A percentile compares a stretch with the other conserved stretches of the same genome.
phyloP scores from a whole-genome alignment of 75 land plant genomes.

The Larix kaempferi region DNA sequence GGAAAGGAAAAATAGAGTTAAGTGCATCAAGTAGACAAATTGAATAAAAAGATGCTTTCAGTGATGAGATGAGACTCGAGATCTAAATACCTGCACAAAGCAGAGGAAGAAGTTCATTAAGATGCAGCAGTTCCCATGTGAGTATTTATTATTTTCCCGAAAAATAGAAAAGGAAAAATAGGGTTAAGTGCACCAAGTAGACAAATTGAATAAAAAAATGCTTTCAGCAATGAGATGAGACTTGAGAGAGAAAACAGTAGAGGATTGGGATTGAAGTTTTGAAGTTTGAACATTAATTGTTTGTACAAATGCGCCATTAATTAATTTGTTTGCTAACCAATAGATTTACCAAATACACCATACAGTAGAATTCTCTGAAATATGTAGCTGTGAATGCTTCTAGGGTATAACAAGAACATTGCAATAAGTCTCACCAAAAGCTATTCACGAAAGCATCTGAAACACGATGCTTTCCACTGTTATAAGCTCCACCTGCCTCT shows the following conservation, averaged over 20 bases:
- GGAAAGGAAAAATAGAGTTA: neutral
- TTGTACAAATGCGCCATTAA: neutral
- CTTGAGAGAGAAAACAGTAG: neutral
- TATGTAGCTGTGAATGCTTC: neutral
- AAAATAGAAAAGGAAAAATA: neutral
- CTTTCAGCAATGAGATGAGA: neutral
- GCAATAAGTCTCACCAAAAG: slow-evolving; percentile 58
- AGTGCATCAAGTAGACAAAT: neutral
- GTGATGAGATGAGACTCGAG: neutral
- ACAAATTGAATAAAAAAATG: neutral
- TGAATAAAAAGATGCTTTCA: neutral
- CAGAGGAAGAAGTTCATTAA: neutral
- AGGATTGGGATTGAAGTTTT: neutral
- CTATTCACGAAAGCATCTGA: slow-evolving; percentile 74
- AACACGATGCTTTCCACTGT: slow-evolving; percentile 74
- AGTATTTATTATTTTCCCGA: neutral
- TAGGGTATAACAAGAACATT: neutral
- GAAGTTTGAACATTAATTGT: too few species aligned
- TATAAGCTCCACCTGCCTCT: slow-evolving; percentile 93
- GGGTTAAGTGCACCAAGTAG: neutral
- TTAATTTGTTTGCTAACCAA: neutral
- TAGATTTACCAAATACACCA: neutral
- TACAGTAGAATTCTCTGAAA: neutral
- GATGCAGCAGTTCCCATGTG: neutral
- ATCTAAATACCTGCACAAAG: slow-evolving; percentile 70